These are phyloP conservation scores for Euclidium syriacum DNA, from an alignment of 345 rosid genomes.

Conservation along the genomic window DNA sequence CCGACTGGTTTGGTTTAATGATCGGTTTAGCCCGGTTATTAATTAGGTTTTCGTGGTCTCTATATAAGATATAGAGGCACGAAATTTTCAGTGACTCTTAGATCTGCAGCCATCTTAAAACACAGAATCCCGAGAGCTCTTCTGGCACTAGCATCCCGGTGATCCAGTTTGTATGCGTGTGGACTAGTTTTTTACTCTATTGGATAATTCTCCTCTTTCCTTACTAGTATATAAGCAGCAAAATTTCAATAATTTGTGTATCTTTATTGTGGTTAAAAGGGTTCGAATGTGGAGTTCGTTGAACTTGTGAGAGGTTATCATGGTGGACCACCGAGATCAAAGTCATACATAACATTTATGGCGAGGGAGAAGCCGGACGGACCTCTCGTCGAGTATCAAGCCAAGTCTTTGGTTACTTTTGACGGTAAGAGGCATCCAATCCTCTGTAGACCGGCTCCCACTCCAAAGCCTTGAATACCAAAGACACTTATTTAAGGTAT, in stretches of 20 bases:
- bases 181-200: too few relatives aligned
- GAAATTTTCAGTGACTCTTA: too few relatives aligned
- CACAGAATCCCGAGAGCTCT: too few relatives aligned
- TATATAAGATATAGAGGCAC: too few relatives aligned
- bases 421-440: constrained; percentile 1
- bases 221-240: neutral
- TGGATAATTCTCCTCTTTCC: neutral
- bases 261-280: too few relatives aligned
- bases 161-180: too few relatives aligned
- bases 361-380: constrained; percentile 8
- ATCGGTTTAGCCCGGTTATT: too few relatives aligned
- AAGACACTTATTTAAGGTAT: too few relatives aligned
- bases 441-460: constrained; percentile 17
- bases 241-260: neutral
- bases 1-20: too few relatives aligned
- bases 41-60: too few relatives aligned
- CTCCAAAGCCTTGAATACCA: neutral
- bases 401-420: neutral
- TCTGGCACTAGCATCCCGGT: too few relatives aligned
- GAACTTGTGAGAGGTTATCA: neutral
- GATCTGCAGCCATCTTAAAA: too few relatives aligned
- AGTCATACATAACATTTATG: constrained; percentile 20
- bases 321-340: neutral
- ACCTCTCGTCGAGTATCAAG: constrained; percentile 6
- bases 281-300: neutral